Evolutionary conservation across 1,284 basidiomycete genomes (phyloP).

Genomic region (Xerocomus nothofagi): DNA sequence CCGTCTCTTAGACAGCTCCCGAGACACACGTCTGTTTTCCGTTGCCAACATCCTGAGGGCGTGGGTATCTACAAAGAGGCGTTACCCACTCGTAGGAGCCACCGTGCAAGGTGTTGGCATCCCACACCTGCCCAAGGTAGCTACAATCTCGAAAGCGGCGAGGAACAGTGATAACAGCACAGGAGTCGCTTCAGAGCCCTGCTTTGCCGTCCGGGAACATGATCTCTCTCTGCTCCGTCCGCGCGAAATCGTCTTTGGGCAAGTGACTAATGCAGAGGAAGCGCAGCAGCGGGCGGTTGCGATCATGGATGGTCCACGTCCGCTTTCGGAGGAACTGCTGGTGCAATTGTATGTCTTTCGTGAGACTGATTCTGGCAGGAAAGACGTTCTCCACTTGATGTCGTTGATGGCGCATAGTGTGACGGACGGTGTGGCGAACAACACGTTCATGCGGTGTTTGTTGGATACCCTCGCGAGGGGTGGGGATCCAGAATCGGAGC

Average conservation of each 20-base stretch:
- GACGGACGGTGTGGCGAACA: conserved; percentile 14
- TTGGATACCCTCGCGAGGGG: conserved; percentile 42
- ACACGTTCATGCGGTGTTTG: conserved; percentile 33
- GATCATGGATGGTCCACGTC: conserved; percentile 10
- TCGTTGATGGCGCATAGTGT: conserved; percentile 18
- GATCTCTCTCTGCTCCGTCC: conserved; percentile 14
- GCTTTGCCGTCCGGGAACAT: conserved; percentile 23
- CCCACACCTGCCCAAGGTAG: background rate
- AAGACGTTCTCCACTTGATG: conserved; percentile 21
- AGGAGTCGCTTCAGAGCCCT: background rate
- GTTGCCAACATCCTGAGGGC: conserved; percentile 13
- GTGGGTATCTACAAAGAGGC: conserved; percentile 23
- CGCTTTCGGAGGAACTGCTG: conserved; percentile 25
- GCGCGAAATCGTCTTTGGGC: conserved; percentile 7
- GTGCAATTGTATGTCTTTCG: conserved; percentile 15
- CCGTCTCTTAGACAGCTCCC: conserved; percentile 3
- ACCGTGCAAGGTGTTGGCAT: background rate
- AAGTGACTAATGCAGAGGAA: conserved; percentile 13
- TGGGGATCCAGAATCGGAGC: conserved; percentile 13
- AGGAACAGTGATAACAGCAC: background rate
- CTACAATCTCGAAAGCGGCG: background rate
- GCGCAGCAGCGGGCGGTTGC: background rate
- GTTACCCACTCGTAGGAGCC: conserved; percentile 23
- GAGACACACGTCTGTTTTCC: conserved; percentile 18
- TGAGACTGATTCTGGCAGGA: background rate